Base-by-base conservation (phyloP, 768 basidiomycete genomes). In the Ramaria sp. region DNA sequence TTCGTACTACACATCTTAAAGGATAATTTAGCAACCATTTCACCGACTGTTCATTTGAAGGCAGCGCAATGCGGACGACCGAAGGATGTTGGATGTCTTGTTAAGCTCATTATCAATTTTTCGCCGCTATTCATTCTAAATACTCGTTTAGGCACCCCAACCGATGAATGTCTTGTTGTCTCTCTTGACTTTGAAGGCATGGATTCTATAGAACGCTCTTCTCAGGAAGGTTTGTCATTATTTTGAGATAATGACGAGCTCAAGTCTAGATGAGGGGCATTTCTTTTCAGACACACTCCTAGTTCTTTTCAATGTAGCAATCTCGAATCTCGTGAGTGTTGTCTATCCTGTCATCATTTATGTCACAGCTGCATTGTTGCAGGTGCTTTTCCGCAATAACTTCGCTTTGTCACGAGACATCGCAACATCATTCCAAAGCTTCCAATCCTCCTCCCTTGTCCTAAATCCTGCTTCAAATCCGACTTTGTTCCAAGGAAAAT, bases 361-460 rank as follows among this genome's bases (percentile, higher is more conserved):
- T 31, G 22, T 46, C 10, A 58, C 22, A 38, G 38, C 27, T 33
- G 17, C n/a, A 17, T 15, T 19, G 22, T 37, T 38, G 19, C 57
- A 83, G 82, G 79, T 84, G 1, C 66, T 83, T 1, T 83, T 82
- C 69, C 75, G 83, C 3, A 82, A 84, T 57, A 84, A 84, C 53
- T 84, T 84, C 54, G 80, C 82, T 0, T 67, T 83, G 1, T 78
- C 79, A 45, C 71, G 81, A 19, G 80, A 82, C 59, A 80, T 84
- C 17, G 73, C 77, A 3, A 79, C 79, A 2, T 73, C 83, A 1
- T 84, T 84, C 56, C 78, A 79, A 56, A 81, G 80, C 0, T 82
- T 81, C 68, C 80, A 81, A 59, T 76, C 78, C 0, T 79, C 78
- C n/a, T 75, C 78, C 0, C 74, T 77, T 0, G 73, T 84, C 12